Evolutionary conservation across 2,329 filamentous ascomycete genomes (phyloP).

Genomic region (Fusarium euwallaceae): DNA sequence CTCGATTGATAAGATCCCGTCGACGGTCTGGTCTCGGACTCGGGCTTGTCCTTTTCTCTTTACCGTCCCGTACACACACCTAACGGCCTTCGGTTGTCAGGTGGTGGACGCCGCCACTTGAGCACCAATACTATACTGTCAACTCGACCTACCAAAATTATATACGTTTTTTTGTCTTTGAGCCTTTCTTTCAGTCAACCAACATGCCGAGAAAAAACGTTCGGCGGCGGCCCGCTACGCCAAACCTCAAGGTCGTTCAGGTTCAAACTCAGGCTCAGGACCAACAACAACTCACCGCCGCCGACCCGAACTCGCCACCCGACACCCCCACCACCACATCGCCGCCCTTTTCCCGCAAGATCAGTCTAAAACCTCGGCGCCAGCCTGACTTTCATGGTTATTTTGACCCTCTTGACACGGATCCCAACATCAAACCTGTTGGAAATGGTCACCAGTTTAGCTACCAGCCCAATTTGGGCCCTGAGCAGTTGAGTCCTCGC

Average conservation of each 20-base stretch:
- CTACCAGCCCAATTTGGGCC: constrained; percentile 52
- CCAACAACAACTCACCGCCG: constrained; percentile 48
- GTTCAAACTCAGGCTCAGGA: constrained; percentile 28
- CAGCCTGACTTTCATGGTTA: constrained; percentile 51
- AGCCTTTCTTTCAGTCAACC: constrained; percentile 5
- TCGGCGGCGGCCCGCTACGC: constrained; percentile 57
- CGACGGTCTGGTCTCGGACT: constrained; percentile 9
- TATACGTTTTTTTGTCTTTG: constrained; percentile 44
- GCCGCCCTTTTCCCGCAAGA: constrained; percentile 52
- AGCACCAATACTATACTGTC: constrained; percentile 1
- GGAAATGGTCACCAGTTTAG: constrained; percentile 59
- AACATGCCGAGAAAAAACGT: constrained; percentile 52
- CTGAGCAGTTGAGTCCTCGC: constrained; percentile 55
- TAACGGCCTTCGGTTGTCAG: constrained; percentile 2
- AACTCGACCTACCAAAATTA: constrained; percentile 27
- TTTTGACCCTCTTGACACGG: constrained; percentile 49
- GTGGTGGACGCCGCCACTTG: constrained; percentile 1
- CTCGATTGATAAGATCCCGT: constrained; percentile 48
- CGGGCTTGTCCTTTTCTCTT: background rate
- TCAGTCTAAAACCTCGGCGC: constrained; percentile 49
- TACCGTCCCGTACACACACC: constrained; percentile 3
- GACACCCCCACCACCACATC: constrained; percentile 61
- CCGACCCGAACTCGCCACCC: constrained; percentile 62
- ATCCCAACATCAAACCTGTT: constrained; percentile 58
- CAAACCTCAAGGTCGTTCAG: constrained; percentile 54